Base-by-base conservation (phyloP, 768 basidiomycete genomes). In the Royoungia palumana region DNA sequence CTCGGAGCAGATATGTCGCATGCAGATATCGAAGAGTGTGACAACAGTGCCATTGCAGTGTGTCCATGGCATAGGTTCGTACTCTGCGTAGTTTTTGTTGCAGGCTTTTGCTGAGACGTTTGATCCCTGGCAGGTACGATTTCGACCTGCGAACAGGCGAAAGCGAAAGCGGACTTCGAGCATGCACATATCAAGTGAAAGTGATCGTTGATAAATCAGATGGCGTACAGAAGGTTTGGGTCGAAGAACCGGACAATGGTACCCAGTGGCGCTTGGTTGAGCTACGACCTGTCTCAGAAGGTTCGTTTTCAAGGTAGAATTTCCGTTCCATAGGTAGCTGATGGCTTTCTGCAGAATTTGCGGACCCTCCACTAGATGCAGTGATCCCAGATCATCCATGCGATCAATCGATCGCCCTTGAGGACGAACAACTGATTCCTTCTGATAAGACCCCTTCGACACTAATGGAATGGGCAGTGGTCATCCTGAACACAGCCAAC, bases 391-490 rank as follows among this genome's bases (percentile, higher is more conserved):
- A 28, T 3, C 28, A 8, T 5, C 28, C 30, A 32, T 6, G 13
- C 4, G 14, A 13, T 32, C 30, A 32, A 32, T 32, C 6, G 14
- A 4, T 14, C 13, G 30, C 30, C 30, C 13, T 32, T 7, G 30
- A 32, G 30, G 30, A 32, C 14, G 30, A 32, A 14, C 12, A 11
- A 4, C 14, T 32, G 30, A 32, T 32, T 14, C 30, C 30, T 6
- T 4, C 30, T 14, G 30, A 32, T 12, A 32, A 32, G 4, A 32
- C 14, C 41, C 61, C 80, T 0, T 87, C 87, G n/a, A 85, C 85
- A 0, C 72, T 90, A 12, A 81, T 89, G 61, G 77, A 87, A 60
- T 90, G 83, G 81, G 86, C 87, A 14, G 85, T 87, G 6, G 69
- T 89, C 7, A 87, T 92, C 42, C 72, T 92, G 22, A 85, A 87